phyloP scores from a whole-genome alignment of 495 filamentous ascomycete genomes.

The Lasiosphaeria ovina region DNA sequence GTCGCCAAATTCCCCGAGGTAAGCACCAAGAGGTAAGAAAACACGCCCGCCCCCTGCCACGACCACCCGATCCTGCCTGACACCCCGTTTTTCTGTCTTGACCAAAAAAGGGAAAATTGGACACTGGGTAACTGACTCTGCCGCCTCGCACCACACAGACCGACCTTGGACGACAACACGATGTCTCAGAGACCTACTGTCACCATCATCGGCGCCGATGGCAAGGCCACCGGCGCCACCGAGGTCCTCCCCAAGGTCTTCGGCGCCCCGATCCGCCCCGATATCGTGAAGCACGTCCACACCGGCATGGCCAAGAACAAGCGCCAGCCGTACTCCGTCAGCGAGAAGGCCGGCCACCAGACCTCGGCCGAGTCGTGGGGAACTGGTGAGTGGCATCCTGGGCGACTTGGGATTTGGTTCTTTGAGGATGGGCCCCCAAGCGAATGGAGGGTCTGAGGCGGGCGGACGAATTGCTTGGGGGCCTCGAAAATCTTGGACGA shows the following conservation, averaged over 20 bases:
- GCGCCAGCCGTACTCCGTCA: conserved; percentile 98
- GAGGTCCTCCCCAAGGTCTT: conserved; percentile 93
- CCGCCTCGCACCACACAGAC: conserved; percentile 13
- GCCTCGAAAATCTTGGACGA: not conserved
- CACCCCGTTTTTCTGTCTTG: not conserved
- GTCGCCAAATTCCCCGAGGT: conserved; percentile 30
- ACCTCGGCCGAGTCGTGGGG: conserved; percentile 99
- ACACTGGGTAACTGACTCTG: conserved; percentile 6
- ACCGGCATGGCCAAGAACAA: conserved; percentile 99
- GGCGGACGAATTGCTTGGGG: conserved; percentile 5
- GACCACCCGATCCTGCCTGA: not conserved
- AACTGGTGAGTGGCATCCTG: conserved; percentile 74
- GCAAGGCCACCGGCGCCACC: conserved; percentile 80
- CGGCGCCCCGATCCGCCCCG: conserved; percentile 91
- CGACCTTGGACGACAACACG: conserved; percentile 41
- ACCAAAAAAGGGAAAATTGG: not conserved
- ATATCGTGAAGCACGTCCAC: conserved; percentile 99
- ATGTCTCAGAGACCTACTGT: conserved; percentile 96
- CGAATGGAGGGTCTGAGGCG: conserved; percentile 1
- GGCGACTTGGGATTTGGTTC: conserved; percentile 4
- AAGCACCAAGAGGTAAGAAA: conserved; percentile 18
- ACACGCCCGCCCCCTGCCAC: conserved; percentile 9
- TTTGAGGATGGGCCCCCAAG: not conserved
- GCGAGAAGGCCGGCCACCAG: conserved; percentile 99
- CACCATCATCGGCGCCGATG: conserved; percentile 90